These are phyloP conservation scores for Phoma herbarum DNA, from an alignment of 2,329 filamentous ascomycete genomes.

Conservation along the genomic window DNA sequence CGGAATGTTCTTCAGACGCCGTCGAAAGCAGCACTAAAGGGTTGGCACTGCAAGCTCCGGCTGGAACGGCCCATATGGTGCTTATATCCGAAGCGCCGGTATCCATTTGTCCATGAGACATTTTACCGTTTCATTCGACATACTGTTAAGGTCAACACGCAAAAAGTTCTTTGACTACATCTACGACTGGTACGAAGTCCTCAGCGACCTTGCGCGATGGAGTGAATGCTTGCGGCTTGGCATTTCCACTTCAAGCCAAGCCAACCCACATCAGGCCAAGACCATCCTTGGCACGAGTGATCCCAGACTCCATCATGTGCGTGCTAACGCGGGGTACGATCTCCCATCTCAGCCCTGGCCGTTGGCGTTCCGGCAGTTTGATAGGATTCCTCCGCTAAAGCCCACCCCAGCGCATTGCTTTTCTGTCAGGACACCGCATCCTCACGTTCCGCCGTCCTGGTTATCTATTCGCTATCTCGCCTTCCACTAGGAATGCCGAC, in stretches of 20 bases:
- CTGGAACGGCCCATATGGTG: conserved; percentile 30
- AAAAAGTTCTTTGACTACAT: not conserved
- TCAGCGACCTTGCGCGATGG: conserved; percentile 6
- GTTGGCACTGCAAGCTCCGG: conserved; percentile 46
- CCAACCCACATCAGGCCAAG: conserved; percentile 5
- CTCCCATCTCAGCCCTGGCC: conserved; percentile 7
- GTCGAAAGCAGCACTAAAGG: conserved; percentile 49
- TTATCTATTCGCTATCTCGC: conserved; percentile 33
- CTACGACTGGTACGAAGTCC: not conserved
- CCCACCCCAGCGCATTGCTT: not conserved
- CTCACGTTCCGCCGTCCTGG: conserved; percentile 33
- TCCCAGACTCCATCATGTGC: conserved; percentile 5
- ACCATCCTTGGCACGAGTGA: conserved; percentile 9
- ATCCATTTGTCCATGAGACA: not conserved
- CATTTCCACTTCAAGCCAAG: conserved; percentile 15
- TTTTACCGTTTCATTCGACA: not conserved
- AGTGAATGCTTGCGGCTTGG: conserved; percentile 15
- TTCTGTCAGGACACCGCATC: conserved; percentile 5
- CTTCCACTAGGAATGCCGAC: conserved; percentile 22
- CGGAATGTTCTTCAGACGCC: conserved; percentile 31
- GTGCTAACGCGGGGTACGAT: conserved; percentile 19
- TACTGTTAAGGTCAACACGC: not conserved
- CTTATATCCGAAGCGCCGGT: conserved; percentile 23
- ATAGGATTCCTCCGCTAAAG: conserved; percentile 11
- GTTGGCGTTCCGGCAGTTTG: conserved; percentile 4